Percentiles rank a stretch among this genome's conserved stretches.
Conservation (phyloP, 108 stramenopile species). For the Thalassiosira profunda region DNA sequence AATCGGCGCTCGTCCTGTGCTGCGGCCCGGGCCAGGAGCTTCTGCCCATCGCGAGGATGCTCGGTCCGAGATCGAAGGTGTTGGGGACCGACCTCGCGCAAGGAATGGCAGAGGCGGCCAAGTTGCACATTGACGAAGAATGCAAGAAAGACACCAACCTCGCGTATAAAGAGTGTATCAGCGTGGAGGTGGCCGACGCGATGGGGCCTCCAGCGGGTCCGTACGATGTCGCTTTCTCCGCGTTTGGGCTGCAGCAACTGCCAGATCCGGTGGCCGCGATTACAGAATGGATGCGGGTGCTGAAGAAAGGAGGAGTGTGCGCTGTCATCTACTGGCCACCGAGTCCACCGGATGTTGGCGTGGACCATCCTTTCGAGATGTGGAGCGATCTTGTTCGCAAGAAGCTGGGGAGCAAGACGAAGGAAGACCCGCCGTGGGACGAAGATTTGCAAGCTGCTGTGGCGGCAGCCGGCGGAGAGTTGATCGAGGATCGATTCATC, state of each 20-base stretch:
- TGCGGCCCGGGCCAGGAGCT: constrained; percentile 19
- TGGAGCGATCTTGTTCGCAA: neutral
- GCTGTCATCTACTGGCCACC: constrained; percentile 4
- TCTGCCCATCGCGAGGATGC: constrained; percentile 5
- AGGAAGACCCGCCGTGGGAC: neutral
- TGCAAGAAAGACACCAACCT: neutral
- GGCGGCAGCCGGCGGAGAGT: neutral
- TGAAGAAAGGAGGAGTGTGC: neutral
- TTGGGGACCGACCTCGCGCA: constrained; percentile 10
- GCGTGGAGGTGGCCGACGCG: constrained; percentile 3
- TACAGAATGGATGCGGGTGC: neutral
- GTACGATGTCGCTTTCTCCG: constrained; percentile 15
- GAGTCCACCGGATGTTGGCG: neutral
- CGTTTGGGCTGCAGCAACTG: constrained; percentile 16
- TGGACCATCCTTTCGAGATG: neutral
- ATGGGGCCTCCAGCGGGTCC: neutral
- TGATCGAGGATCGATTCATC: neutral
- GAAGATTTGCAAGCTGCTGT: neutral
- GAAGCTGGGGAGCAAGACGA: neutral
- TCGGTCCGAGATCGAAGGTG: neutral
- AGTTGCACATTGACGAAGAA: neutral
- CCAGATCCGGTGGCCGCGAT: neutral
- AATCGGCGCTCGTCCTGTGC: neutral
- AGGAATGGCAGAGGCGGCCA: constrained; percentile 3
- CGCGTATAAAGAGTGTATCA: neutral